Conservation (phyloP, 2,329 filamentous ascomycete species). For the Cryphonectria japonica region DNA sequence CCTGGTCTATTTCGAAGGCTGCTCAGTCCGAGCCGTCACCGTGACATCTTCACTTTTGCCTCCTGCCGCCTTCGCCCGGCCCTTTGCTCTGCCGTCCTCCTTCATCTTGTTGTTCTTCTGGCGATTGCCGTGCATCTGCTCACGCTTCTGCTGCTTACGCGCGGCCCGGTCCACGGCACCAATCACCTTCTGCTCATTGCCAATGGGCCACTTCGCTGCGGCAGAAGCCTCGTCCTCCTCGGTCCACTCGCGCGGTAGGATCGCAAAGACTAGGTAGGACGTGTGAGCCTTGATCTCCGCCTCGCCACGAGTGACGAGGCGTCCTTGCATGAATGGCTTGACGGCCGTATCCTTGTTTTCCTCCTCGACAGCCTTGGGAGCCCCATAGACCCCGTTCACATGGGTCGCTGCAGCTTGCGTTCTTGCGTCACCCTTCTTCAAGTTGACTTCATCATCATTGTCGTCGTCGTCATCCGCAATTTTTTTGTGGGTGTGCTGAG, state of each 20-base stretch:
- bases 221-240: slow-evolving; percentile 77
- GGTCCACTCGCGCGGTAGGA: slow-evolving; percentile 85
- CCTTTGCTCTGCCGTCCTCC: slow-evolving; percentile 10
- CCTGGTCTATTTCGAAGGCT: neutral
- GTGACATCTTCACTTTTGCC: slow-evolving; percentile 12
- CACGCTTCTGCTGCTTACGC: slow-evolving; percentile 61
- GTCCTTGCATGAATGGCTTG: slow-evolving; percentile 75
- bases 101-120: slow-evolving; percentile 27
- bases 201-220: slow-evolving; percentile 65
- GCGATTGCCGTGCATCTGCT: slow-evolving; percentile 42
- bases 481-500: slow-evolving; percentile 39
- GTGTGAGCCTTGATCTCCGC: slow-evolving; percentile 93
- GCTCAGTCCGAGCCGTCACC: slow-evolving; percentile 16
- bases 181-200: slow-evolving; percentile 55
- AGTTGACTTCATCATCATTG: neutral
- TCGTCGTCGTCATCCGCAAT: slow-evolving; percentile 34
- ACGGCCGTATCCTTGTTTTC: slow-evolving; percentile 10
- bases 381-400: slow-evolving; percentile 31
- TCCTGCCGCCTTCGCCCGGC: neutral
- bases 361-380: slow-evolving; percentile 21
- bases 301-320: slow-evolving; percentile 79
- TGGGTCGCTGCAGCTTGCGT: slow-evolving; percentile 27
- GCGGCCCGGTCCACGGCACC: slow-evolving; percentile 57
- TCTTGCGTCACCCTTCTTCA: neutral
- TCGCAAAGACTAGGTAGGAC: slow-evolving; percentile 92